These are phyloP conservation scores for Podospora fimiseda DNA, from an alignment of 495 filamentous ascomycete species.

Conservation along the genomic window DNA sequence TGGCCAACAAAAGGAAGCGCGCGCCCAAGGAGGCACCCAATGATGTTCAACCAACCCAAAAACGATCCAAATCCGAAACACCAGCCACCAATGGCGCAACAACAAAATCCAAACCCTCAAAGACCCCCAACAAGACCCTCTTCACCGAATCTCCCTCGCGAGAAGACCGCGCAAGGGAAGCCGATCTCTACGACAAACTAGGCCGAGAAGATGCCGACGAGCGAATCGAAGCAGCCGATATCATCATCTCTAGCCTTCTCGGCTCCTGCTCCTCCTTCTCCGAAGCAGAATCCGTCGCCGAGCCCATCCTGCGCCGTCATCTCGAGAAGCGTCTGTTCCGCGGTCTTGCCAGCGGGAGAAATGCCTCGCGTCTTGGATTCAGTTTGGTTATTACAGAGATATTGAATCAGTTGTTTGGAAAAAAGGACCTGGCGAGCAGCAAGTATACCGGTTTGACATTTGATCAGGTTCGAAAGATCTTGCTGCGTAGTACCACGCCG, in stretches of 20 bases:
- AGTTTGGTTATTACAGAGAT: slow-evolving; percentile 84
- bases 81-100: slow-evolving; percentile 18
- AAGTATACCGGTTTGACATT: slow-evolving; percentile 47
- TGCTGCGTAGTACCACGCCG: slow-evolving; percentile 61
- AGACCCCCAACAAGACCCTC: slow-evolving; percentile 34
- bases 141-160: slow-evolving; percentile 38
- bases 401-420: slow-evolving; percentile 54
- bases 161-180: slow-evolving; percentile 42
- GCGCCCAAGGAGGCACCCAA: slow-evolving; percentile 27
- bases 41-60: slow-evolving; percentile 32
- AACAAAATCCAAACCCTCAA: slow-evolving; percentile 19
- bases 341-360: slow-evolving; percentile 82
- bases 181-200: slow-evolving; percentile 45
- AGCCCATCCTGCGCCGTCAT: slow-evolving; percentile 44
- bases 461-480: slow-evolving; percentile 53
- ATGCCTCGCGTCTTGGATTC: slow-evolving; percentile 86
- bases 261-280: slow-evolving; percentile 7
- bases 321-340: slow-evolving; percentile 65
- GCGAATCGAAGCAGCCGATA: slow-evolving; percentile 44
- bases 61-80: slow-evolving; percentile 35
- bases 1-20: slow-evolving; percentile 42
- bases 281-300: slow-evolving; percentile 30
- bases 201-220: slow-evolving; percentile 45
- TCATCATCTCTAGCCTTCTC: slow-evolving; percentile 42
- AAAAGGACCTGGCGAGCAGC: slow-evolving; percentile 31